These are phyloP conservation scores for Botryosphaeria agaves DNA, from an alignment of 2,329 filamentous ascomycete genomes.

Conservation along the genomic window DNA sequence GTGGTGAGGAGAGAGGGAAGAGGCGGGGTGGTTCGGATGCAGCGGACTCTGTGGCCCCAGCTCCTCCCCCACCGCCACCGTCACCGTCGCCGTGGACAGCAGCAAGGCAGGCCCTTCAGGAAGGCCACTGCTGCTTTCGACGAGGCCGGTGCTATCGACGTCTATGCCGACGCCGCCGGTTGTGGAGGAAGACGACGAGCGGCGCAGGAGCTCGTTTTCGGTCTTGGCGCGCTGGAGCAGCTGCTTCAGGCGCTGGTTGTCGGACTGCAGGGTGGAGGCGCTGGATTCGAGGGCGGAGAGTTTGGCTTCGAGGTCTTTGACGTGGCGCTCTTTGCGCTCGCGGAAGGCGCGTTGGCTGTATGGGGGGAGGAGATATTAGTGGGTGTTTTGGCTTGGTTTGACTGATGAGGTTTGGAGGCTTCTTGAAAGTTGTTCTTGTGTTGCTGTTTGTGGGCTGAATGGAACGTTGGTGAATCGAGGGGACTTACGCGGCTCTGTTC, in stretches of 20 bases:
- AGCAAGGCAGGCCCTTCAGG: slow-evolving; percentile 1
- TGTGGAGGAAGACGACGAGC: slow-evolving; percentile 40
- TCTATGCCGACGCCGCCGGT: slow-evolving; percentile 9
- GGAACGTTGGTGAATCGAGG: too few species aligned
- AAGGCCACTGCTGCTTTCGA: too few species aligned
- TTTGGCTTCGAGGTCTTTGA: slow-evolving; percentile 82
- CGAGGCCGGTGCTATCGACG: too few species aligned
- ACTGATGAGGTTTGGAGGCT: too few species aligned
- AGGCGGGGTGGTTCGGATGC: slow-evolving; percentile 31
- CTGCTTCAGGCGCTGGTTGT: slow-evolving; percentile 75
- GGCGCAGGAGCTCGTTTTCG: slow-evolving; percentile 83
- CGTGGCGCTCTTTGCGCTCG: slow-evolving; percentile 86
- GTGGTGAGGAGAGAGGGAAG: slow-evolving; percentile 23
- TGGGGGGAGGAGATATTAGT: too few species aligned
- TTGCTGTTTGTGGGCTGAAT: too few species aligned
- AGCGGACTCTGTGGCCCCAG: not conserved
- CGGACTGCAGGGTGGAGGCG: slow-evolving; percentile 52
- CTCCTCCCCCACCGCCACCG: not conserved
- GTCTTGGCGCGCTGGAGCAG: slow-evolving; percentile 71
- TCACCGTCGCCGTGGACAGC: not conserved
- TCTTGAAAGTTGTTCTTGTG: too few species aligned
- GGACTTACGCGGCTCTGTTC: slow-evolving; percentile 54
- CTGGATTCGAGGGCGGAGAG: slow-evolving; percentile 60
- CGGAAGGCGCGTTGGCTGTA: slow-evolving; percentile 87
- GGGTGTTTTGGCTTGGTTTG: not conserved